A percentile compares a stretch with the other conserved stretches of the same genome.
Evolutionary conservation across 169 alveolate genomes (phyloP).

Genomic region (Cryptosporidium viatorum): DNA sequence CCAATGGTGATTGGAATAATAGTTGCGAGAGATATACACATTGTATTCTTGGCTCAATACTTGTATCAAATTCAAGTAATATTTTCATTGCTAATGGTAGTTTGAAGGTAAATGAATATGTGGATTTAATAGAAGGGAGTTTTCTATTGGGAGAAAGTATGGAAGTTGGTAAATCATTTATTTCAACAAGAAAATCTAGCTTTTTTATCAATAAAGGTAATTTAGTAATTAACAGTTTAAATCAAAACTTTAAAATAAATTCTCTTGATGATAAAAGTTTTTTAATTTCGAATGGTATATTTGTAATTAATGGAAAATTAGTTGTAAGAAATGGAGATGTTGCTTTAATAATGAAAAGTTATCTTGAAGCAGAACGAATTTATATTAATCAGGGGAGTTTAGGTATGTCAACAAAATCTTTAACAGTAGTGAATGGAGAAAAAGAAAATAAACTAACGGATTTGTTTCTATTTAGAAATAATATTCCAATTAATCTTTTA

Average conservation of each 20-base stretch:
- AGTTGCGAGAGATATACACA: background rate
- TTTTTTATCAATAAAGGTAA: conserved; percentile 24
- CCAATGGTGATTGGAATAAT: background rate
- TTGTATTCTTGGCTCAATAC: conserved; percentile 45
- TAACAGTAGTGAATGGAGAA: background rate
- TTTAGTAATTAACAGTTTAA: conserved; percentile 9
- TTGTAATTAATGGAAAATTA: conserved; percentile 26
- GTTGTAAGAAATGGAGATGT: conserved; percentile 23
- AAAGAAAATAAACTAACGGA: background rate
- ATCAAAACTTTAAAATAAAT: background rate
- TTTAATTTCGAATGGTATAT: conserved; percentile 19
- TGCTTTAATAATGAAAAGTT: conserved; percentile 36
- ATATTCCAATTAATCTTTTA: background rate
- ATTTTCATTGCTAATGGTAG: conserved; percentile 9
- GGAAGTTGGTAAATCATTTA: conserved; percentile 22
- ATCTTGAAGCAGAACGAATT: conserved; percentile 17
- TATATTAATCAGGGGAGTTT: conserved; percentile 30
- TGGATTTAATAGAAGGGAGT: conserved; percentile 42
- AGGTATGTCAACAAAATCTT: conserved; percentile 29
- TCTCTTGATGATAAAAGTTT: conserved; percentile 16
- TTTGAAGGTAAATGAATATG: conserved; percentile 28
- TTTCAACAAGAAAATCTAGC: conserved; percentile 26
- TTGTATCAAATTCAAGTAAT: conserved; percentile 61
- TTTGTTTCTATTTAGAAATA: background rate
- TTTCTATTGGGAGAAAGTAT: conserved; percentile 6